Base-by-base conservation (phyloP, 306 rosid genomes). In the Medicago ruthenica region DNA sequence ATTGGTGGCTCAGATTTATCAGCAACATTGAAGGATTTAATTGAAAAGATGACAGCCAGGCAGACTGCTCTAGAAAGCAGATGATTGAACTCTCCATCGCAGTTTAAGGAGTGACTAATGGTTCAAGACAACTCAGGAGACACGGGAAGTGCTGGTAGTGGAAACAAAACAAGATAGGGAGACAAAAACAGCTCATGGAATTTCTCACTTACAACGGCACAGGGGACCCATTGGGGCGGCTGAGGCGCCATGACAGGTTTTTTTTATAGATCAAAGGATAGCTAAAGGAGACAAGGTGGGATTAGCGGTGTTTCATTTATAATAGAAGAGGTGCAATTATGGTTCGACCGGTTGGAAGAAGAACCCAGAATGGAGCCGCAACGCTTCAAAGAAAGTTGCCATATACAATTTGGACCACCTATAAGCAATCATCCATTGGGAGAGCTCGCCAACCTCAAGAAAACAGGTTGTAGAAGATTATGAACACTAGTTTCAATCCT, bases 21-120 rank as follows among this genome's bases (percentile, higher is more conserved):
- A 5, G 3, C 64, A 58, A 58, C 13, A 4, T 5, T 22, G 37
- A 58, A 58, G 9, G 37, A 21, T 8, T 57, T 21, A 11, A 17
- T 18, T 18, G 61, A 54, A 20, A 8, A 54, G 14, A 54, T 17
- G 27, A 20, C 27, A 22, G 4, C 15, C 15, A 22, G n/a, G 63
- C 14, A 57, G n/a, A 21, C 63, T 57, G 36, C 63, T 20, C 36
- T 22, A 57, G 63, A 57, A 22, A 57, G 37, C 63, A 57, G 36
- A 57, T 57, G 63, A 34, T 22, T 5, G 63, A 11, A 13, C 63
- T 21, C 15, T 57, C 63, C 7, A 10, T 21, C 14, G 5, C 36
- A 14, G 36, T 21, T 4, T 34, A 57, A 57, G 34, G 34, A 57
- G 34, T 10, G 63, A 6, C 21, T 61, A 14, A 34, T 13, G 67